These are phyloP conservation scores for Wickerhamomyces pijperi DNA, from an alignment of 805 yeast species.

Conservation along the genomic window DNA sequence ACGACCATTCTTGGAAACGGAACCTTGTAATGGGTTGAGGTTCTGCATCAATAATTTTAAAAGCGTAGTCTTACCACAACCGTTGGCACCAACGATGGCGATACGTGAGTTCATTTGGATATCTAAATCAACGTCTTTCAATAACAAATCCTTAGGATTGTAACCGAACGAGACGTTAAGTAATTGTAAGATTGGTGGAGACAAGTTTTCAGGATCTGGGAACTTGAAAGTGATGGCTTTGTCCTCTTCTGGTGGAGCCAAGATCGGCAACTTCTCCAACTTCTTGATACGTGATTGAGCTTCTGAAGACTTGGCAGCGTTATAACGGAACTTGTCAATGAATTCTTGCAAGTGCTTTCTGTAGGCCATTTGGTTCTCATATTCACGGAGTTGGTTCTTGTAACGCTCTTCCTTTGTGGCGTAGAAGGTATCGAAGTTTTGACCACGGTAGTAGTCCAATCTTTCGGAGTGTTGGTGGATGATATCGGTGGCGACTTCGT, in stretches of 20 bases:
- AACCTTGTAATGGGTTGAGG: constrained; percentile 65
- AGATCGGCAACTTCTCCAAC: constrained; percentile 82
- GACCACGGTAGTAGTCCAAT: constrained; percentile 88
- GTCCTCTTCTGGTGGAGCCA: constrained; percentile 93
- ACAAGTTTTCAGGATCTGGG: constrained; percentile 88
- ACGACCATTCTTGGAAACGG: constrained; percentile 70
- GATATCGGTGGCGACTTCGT: constrained; percentile 97
- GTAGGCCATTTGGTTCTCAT: constrained; percentile 94
- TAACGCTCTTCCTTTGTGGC: constrained; percentile 91
- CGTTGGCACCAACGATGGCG: constrained; percentile 97
- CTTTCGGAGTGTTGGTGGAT: constrained; percentile 97
- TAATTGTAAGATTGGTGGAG: constrained; percentile 89
- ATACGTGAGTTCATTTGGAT: constrained; percentile 91
- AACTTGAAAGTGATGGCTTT: constrained; percentile 75
- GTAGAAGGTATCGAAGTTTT: constrained; percentile 88
- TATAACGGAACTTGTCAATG: constrained; percentile 92
- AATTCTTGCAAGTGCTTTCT: constrained; percentile 89
- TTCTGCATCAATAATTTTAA: constrained; percentile 77
- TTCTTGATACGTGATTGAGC: constrained; percentile 98
- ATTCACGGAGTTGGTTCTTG: constrained; percentile 87
- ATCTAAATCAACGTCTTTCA: constrained; percentile 74
- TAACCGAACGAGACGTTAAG: constrained; percentile 85
- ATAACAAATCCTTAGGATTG: constrained; percentile 46
- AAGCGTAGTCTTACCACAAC: constrained; percentile 97
- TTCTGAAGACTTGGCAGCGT: constrained; percentile 95